A percentile compares a stretch with the other conserved stretches of the same genome.
These are phyloP conservation scores for Hemileccinum impolitum DNA, from an alignment of 768 basidiomycete genomes.

Conservation along the genomic window DNA sequence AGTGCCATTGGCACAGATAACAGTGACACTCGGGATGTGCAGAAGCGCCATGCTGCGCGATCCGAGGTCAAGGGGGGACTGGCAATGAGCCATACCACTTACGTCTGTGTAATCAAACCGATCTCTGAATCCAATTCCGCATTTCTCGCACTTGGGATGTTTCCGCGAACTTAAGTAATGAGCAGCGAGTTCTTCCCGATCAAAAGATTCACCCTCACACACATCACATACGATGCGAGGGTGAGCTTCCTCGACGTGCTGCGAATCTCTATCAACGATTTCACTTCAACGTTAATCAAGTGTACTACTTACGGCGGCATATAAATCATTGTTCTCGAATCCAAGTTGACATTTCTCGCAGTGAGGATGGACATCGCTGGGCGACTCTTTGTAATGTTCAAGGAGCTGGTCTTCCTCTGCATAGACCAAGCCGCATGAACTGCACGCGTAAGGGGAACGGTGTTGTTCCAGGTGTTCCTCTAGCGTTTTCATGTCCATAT, in stretches of 20 bases:
- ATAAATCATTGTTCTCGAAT: constrained; percentile 32
- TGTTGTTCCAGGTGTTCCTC: constrained; percentile 32
- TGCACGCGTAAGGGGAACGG: constrained; percentile 25
- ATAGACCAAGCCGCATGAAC: constrained; percentile 22
- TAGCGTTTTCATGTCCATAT: constrained; percentile 20
- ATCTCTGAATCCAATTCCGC: constrained; percentile 27
- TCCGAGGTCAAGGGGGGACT: constrained; percentile 11
- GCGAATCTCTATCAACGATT: constrained; percentile 1
- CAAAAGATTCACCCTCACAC: constrained; percentile 23
- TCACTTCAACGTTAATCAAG: background rate
- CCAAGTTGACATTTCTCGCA: constrained; percentile 34
- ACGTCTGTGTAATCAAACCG: constrained; percentile 26
- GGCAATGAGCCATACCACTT: constrained; percentile 5
- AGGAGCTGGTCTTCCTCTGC: constrained; percentile 35
- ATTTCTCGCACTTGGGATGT: constrained; percentile 28
- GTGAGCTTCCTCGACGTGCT: constrained; percentile 42
- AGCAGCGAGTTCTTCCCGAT: constrained; percentile 18
- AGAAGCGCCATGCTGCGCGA: constrained; percentile 28
- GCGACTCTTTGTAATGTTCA: constrained; percentile 38
- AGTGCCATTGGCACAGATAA: constrained; percentile 37
- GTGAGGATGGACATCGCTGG: constrained; percentile 33
- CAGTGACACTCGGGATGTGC: constrained; percentile 34
- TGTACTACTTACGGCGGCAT: constrained; percentile 27
- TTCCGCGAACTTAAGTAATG: constrained; percentile 28
- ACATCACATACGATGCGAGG: constrained; percentile 35